Conservation (phyloP, 2,329 filamentous ascomycete species). For the Monilinia laxa region DNA sequence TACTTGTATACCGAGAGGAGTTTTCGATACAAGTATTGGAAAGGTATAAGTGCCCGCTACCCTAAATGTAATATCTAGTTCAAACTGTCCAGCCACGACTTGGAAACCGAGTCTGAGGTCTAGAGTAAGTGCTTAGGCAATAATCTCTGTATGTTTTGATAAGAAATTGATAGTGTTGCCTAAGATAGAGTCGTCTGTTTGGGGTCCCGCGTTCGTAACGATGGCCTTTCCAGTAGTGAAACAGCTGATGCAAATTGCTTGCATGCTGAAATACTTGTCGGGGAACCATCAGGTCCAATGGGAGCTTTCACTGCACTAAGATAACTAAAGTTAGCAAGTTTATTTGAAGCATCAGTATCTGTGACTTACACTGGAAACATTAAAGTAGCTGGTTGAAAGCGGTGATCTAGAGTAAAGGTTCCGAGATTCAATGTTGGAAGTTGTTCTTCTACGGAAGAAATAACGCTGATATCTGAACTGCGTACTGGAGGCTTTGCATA, state of each 20-base stretch:
- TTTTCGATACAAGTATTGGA: no score
- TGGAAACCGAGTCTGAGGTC: constrained; percentile 22
- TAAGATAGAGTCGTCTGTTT: background rate
- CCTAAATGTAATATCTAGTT: no score
- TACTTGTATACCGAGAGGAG: no score
- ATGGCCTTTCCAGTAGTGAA: constrained; percentile 19
- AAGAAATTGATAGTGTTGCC: background rate
- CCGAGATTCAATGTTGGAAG: background rate
- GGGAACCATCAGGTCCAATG: background rate
- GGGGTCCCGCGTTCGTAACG: constrained; percentile 5
- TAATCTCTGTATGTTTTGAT: constrained; percentile 5
- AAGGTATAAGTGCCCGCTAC: no score
- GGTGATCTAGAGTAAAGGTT: background rate
- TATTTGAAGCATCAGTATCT: background rate
- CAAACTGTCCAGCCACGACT: constrained; percentile 26
- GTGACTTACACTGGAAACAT: background rate
- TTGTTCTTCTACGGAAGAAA: background rate
- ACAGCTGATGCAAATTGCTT: constrained; percentile 16
- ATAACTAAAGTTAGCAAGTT: background rate
- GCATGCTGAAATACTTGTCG: background rate
- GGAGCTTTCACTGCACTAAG: background rate
- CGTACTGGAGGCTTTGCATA: background rate
- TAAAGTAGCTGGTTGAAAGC: background rate
- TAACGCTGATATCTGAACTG: background rate
- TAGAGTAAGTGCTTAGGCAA: constrained; percentile 24